These are phyloP conservation scores for Lignosus rhinocerotis DNA, from an alignment of 1,284 basidiomycete species.

Conservation along the genomic window DNA sequence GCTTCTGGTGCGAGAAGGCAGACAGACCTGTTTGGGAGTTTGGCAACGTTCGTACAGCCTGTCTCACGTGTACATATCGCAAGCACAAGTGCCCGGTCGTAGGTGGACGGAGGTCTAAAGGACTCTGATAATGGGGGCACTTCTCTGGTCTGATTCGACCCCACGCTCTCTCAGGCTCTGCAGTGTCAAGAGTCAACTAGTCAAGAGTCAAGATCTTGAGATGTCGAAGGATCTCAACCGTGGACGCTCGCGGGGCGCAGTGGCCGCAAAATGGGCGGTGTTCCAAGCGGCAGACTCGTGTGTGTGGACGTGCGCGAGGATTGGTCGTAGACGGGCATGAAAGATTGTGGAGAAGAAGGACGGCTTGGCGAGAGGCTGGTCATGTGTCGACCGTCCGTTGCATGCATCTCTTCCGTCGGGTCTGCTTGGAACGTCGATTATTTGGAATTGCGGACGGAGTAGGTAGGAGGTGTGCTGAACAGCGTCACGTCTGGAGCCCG, in stretches of 20 bases:
- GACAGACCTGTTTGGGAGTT: not conserved
- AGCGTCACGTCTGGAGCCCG: not conserved
- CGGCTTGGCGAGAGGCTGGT: slow-evolving; percentile 15
- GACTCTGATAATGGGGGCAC: not conserved
- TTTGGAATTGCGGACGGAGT: slow-evolving; percentile 1
- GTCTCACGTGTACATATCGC: slow-evolving; percentile 9
- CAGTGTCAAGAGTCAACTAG: too few species aligned
- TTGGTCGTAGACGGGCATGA: not conserved
- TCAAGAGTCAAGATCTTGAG: too few species aligned
- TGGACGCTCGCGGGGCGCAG: slow-evolving; percentile 8
- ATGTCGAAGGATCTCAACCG: too few species aligned
- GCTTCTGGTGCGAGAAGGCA: slow-evolving; percentile 11
- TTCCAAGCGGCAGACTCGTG: not conserved
- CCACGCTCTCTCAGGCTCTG: not conserved
- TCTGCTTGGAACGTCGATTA: not conserved
- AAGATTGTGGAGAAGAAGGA: slow-evolving; percentile 11
- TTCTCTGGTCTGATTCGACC: slow-evolving; percentile 14
- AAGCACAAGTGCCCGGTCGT: slow-evolving; percentile 9
- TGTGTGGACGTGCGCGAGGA: not conserved
- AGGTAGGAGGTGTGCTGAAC: slow-evolving; percentile 9
- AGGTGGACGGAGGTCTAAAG: not conserved
- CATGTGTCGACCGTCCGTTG: slow-evolving; percentile 15
- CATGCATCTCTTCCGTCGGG: not conserved
- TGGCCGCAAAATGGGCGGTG: not conserved
- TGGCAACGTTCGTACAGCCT: slow-evolving; percentile 8